Evolutionary conservation across 192 early-diverging fungal species (phyloP), one percentile per base, ranked within the genome.

Genomic region (Rhizophagus prolifer): DNA sequence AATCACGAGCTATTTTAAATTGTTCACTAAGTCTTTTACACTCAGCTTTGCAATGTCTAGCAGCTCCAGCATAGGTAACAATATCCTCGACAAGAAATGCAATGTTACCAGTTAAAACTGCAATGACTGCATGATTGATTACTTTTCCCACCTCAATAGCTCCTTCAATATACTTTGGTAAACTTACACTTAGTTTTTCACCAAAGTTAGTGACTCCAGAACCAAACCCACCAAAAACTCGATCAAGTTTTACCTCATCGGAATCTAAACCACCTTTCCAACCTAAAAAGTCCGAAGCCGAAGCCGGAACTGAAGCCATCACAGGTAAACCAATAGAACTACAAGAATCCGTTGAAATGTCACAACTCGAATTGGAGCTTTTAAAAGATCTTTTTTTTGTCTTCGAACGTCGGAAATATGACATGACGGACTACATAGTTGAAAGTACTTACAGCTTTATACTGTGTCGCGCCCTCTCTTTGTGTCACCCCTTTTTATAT

Each of bases 11-110:
- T 19, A 75, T 75, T 65, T 75, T 75, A 10, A 75, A 59, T 31
- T 75, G 74, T 64, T 75, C 74, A 34, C 61, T 13, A 46, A 75
- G 74, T 46, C 74, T 61, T 75, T 65, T 75, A 54, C 74, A 75
- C 38, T 75, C 74, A 46, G 74, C 59, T 65, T 75, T 75, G 62
- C 74, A 75, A 75, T 75, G 74, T 30, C 38, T 75, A 31, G 74
- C 74, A 36, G 74, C 61, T 31, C 13, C 31, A 47, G 74, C 74
- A 47, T 61, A 75, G 3, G 61, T 44, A 44, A 75, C 62, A 16
- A 75, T 75, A 14, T 75, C 74, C 10, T 75, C 74, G 6, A 75
- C 74, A 28, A 75, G 62, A 30, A 46, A 65, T 10, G 74, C 62
- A 65, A 75, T 75, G 25, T 75, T 75, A 44, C 74, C 74, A 23